Evolutionary conservation across 345 rosid species (phyloP), one percentile per base, ranked within the genome.

Genomic region (Nephelium lappaceum): DNA sequence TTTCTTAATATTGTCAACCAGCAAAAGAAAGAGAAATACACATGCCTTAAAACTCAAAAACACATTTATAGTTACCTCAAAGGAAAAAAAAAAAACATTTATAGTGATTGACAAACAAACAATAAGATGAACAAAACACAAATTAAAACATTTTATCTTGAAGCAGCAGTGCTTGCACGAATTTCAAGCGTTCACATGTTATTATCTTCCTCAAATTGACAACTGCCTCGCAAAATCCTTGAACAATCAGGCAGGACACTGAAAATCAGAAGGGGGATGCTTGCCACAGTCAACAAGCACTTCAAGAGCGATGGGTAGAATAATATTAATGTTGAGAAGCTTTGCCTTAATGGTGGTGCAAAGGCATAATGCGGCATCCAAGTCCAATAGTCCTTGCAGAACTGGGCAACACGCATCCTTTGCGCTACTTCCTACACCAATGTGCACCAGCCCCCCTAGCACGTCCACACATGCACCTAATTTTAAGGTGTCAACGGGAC

Each of bases 281-380:
- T 91, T 93, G 53, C 98, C 98, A 83, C 99, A 95, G 72, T 90
- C 90, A 16, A 95, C 2, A 36, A 95, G 98, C 49, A 95, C 85
- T 77, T 91, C 80, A 72, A 95, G 99, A 73, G 97, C 99, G 60
- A 95, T 75, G 47, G 98, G 99, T 3, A 93, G 9, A 7, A 95
- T n/a, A 57, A 95, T 74, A 70, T 82, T 90, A 49, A 95, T 74
- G 65, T 93, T 95, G 3, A 95, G 88, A 79, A 95, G 96, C 84
- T 95, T 95, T 4, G 79, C 89, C 69, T 83, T 91, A 61, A 95
- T 91, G 81, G 91, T 88, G 75, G 97, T 93, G 86, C 98, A 95
- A 8, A 95, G 97, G 79, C 99, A 95, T 16, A 95, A 18, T 0
- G 99, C 98, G 8, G 97, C 98, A 67, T 96, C 99, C 75, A 94